Conservation (phyloP, 148 eudicot species). For the Rhododendron vialii region DNA sequence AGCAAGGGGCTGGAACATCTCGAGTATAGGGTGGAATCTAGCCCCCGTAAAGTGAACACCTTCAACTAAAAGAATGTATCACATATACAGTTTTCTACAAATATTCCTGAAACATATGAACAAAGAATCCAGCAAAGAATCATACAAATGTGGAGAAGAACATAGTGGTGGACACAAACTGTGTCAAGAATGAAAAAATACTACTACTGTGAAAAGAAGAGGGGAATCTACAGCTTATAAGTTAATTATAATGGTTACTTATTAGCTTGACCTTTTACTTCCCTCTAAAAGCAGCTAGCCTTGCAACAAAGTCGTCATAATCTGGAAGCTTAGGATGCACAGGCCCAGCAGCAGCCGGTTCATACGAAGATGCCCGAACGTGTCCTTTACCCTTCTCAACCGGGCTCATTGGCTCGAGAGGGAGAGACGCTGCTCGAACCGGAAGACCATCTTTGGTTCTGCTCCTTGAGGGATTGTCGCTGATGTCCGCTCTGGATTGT, state of each 20-base stretch:
- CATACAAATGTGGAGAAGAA: neutral
- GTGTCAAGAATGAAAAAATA: neutral
- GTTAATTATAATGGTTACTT: neutral
- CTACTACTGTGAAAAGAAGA: neutral
- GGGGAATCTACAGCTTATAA: neutral
- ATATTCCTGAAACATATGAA: neutral
- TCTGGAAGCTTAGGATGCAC: conserved; percentile 60
- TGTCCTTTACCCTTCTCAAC: conserved; percentile 20
- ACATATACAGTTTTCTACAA: neutral
- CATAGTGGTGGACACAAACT: neutral
- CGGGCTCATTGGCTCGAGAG: conserved; percentile 17
- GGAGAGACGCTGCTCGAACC: conserved; percentile 17
- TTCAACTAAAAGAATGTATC: neutral
- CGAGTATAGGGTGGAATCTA: no score
- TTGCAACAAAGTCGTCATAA: conserved; percentile 55
- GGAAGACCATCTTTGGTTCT: conserved; percentile 1
- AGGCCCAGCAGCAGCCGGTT: conserved; percentile 23
- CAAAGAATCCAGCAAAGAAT: neutral
- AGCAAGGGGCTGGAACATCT: no score
- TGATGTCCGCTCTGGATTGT: neutral
- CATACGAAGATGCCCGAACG: conserved; percentile 29
- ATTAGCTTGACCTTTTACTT: neutral
- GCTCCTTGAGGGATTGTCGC: neutral
- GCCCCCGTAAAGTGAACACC: no score
- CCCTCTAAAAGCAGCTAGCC: conserved; percentile 39